A percentile compares a stretch with the other conserved stretches of the same genome.
Conservation (phyloP, 306 rosid species). For the Prosopis cineraria region DNA sequence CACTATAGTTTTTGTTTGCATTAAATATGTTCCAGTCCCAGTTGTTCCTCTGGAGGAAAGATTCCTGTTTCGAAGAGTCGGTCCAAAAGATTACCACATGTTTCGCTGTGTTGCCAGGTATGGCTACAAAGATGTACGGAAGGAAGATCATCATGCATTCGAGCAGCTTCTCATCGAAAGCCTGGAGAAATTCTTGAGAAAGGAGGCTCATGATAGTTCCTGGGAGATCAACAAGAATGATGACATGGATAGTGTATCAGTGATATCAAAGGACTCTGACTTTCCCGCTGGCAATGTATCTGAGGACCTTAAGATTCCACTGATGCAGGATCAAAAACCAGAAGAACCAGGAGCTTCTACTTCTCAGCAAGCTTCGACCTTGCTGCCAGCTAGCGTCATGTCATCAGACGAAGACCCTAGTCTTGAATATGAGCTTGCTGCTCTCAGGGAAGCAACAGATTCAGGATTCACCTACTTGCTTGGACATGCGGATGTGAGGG, state of each 20-base stretch:
- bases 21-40: conserved; percentile 89
- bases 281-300: conserved; percentile 39
- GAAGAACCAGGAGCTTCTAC: conserved; percentile 45
- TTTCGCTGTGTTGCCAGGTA: conserved; percentile 92
- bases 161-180: conserved; percentile 91
- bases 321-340: conserved; percentile 50
- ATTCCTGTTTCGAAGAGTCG: conserved; percentile 85
- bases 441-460: conserved; percentile 83
- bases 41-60: conserved; percentile 97
- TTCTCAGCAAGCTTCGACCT: conserved; percentile 42
- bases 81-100: conserved; percentile 94
- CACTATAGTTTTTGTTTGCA: conserved; percentile 81
- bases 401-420: conserved; percentile 74
- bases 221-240: conserved; percentile 58
- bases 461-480: conserved; percentile 93
- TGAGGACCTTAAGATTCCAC: conserved; percentile 71
- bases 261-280: conserved; percentile 46
- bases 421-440: conserved; percentile 87
- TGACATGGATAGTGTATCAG: conserved; percentile 49
- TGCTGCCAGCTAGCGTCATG: conserved; percentile 66
- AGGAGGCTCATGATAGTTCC: conserved; percentile 80
- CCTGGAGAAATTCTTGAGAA: conserved; percentile 85
- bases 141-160: conserved; percentile 93
- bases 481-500: conserved; percentile 88
- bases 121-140: conserved; percentile 86